phyloP scores from a whole-genome alignment of 495 filamentous ascomycete genomes.

The Hypomontagnella submonticulosa region DNA sequence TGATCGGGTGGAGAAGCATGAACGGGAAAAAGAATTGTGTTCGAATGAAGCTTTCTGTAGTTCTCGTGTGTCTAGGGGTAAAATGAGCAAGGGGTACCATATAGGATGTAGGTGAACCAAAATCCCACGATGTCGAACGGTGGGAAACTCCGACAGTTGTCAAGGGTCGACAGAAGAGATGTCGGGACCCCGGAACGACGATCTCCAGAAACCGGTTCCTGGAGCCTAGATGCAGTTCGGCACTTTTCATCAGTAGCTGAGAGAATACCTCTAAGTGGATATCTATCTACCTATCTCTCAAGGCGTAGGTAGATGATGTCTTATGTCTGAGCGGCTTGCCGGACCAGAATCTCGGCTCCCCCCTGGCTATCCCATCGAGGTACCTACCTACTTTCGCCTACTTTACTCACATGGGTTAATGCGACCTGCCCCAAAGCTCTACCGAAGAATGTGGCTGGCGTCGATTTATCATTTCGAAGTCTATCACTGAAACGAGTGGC shows the following conservation, averaged over 20 bases:
- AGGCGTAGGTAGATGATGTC: conserved; percentile 14
- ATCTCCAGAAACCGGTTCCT: conserved; percentile 47
- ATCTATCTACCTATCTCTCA: conserved; percentile 17
- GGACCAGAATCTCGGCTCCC: conserved; percentile 13
- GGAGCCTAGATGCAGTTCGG: conserved; percentile 42
- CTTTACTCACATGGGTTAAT: neutral
- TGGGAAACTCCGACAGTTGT: conserved; percentile 31
- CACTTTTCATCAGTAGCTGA: conserved; percentile 40
- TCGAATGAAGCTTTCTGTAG: conserved; percentile 2
- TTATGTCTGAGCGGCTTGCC: conserved; percentile 29
- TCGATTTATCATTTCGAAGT: conserved; percentile 17
- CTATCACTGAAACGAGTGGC: conserved; percentile 42
- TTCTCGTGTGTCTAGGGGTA: conserved; percentile 13
- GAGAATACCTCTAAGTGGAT: conserved; percentile 9
- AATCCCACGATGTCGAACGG: conserved; percentile 34
- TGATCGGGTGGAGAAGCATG: neutral
- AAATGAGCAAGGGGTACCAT: conserved; percentile 22
- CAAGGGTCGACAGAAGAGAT: conserved; percentile 32
- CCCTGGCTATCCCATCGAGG: conserved; percentile 10
- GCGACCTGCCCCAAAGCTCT: conserved; percentile 21
- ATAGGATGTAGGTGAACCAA: conserved; percentile 26
- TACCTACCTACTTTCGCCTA: conserved; percentile 5
- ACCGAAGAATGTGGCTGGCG: conserved; percentile 22
- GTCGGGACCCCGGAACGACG: conserved; percentile 43
- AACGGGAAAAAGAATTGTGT: conserved; percentile 1